Percentiles rank a stretch among this genome's conserved stretches.
phyloP scores from a whole-genome alignment of 345 rosid species.

The Populus simonii region DNA sequence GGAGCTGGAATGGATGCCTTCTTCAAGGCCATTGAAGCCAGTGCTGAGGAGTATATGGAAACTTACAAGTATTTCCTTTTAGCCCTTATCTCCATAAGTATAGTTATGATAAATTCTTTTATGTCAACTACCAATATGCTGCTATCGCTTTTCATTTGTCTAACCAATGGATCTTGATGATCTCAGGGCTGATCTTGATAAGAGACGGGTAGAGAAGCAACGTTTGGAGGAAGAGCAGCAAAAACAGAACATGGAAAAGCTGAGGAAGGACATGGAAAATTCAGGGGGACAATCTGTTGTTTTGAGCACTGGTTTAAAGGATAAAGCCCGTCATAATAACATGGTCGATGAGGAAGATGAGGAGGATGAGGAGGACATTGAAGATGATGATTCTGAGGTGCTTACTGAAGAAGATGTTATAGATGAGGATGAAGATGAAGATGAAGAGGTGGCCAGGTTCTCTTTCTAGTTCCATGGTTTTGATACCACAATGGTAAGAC shows the following conservation, averaged over 20 bases:
- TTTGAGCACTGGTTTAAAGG: constrained; percentile 64
- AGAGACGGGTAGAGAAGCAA: constrained; percentile 67
- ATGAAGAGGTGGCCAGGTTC: constrained; percentile 52
- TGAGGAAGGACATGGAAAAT: constrained; percentile 70
- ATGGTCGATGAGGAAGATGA: constrained; percentile 39
- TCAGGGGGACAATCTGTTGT: constrained; percentile 67
- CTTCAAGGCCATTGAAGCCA: constrained; percentile 66
- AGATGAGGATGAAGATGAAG: constrained; percentile 51
- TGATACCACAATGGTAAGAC: not conserved
- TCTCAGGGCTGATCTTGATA: constrained; percentile 71
- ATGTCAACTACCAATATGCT: not conserved
- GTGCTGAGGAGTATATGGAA: constrained; percentile 72
- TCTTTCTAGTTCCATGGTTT: constrained; percentile 16
- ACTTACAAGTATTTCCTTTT: constrained; percentile 50
- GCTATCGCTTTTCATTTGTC: not conserved
- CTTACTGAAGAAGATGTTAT: constrained; percentile 38
- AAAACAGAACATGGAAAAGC: constrained; percentile 55
- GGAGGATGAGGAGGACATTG: constrained; percentile 37
- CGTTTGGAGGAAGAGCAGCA: constrained; percentile 61
- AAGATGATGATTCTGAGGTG: constrained; percentile 25
- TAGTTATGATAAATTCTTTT: not conserved
- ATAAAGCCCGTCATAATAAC: constrained; percentile 23
- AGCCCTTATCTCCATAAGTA: not conserved
- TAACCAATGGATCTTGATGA: not conserved
- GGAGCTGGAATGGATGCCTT: constrained; percentile 76